These are phyloP conservation scores for Imleria badia DNA, from an alignment of 768 basidiomycete genomes.

Conservation along the genomic window DNA sequence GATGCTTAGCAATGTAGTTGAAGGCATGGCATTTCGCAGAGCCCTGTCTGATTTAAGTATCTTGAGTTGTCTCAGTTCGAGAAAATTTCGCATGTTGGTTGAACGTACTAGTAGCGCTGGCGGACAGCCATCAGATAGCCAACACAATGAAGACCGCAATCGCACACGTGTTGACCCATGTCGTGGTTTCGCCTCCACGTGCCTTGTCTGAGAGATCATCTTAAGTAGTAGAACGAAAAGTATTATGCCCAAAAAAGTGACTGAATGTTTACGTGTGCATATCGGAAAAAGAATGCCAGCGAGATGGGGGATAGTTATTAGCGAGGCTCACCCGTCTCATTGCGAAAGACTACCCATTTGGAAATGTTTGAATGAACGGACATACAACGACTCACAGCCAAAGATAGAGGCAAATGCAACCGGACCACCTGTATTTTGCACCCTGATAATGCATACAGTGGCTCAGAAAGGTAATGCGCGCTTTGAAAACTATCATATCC, in stretches of 20 bases:
- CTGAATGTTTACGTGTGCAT: constrained; percentile 72
- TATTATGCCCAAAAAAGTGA: constrained; percentile 68
- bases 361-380: constrained; percentile 13
- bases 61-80: neutral
- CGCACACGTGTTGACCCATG: constrained; percentile 59
- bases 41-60: constrained; percentile 41
- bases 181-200: constrained; percentile 51
- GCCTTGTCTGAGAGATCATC: constrained; percentile 50
- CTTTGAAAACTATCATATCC: too few relatives aligned
- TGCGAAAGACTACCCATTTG: constrained; percentile 60
- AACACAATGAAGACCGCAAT: constrained; percentile 66
- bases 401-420: constrained; percentile 63
- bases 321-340: constrained; percentile 60
- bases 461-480: too few relatives aligned
- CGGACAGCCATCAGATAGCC: constrained; percentile 70
- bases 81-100: constrained; percentile 56
- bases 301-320: neutral
- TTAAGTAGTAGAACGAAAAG: constrained; percentile 58
- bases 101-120: constrained; percentile 70
- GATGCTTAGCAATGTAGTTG: constrained; percentile 84
- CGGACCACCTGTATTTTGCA: constrained; percentile 60
- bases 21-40: constrained; percentile 58
- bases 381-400: constrained; percentile 51
- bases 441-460: constrained; percentile 38
- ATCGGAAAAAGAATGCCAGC: constrained; percentile 8